A percentile compares a stretch with the other conserved stretches of the same genome.
Evolutionary conservation across 116 monocot species (phyloP).

Genomic region (Zostera marina): DNA sequence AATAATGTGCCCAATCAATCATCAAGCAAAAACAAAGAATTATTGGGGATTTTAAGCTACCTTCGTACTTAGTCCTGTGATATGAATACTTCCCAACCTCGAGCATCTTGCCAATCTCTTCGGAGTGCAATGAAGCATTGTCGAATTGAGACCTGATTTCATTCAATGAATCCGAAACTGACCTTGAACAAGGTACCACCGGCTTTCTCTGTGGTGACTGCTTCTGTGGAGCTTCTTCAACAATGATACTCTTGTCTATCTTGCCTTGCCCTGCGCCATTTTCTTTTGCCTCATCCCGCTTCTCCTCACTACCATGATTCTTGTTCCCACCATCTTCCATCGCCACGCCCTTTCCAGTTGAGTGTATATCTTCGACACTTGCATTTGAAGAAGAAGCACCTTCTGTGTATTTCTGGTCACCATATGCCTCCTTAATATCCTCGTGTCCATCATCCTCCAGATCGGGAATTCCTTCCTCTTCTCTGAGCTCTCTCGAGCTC

Average conservation of each 20-base stretch:
- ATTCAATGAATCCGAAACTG: conserved; percentile 34
- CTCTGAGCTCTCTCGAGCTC: conserved; percentile 60
- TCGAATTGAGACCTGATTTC: conserved; percentile 72
- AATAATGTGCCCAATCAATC: too few relatives aligned
- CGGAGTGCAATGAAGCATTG: conserved; percentile 25
- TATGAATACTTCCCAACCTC: conserved; percentile 80
- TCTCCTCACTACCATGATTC: conserved; percentile 2
- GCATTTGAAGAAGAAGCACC: conserved; percentile 13
- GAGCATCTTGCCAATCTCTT: conserved; percentile 49
- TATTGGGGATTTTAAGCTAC: conserved; percentile 11
- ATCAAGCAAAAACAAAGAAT: too few relatives aligned
- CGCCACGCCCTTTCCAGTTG: conserved; percentile 1
- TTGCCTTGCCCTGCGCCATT: conserved; percentile 18
- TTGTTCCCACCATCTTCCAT: conserved; percentile 8
- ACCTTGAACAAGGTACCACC: conserved; percentile 19
- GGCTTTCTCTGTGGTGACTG: not conserved
- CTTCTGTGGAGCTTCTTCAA: conserved; percentile 18
- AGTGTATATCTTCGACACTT: not conserved
- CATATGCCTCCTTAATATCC: conserved; percentile 51
- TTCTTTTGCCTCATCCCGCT: not conserved
- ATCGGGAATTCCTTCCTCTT: conserved; percentile 95
- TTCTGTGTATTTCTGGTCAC: conserved; percentile 17
- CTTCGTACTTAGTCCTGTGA: conserved; percentile 40
- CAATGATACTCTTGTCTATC: conserved; percentile 50
- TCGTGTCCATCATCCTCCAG: conserved; percentile 73